Base-by-base conservation (phyloP, 169 alveolate genomes). In the Babesia ovis region DNA sequence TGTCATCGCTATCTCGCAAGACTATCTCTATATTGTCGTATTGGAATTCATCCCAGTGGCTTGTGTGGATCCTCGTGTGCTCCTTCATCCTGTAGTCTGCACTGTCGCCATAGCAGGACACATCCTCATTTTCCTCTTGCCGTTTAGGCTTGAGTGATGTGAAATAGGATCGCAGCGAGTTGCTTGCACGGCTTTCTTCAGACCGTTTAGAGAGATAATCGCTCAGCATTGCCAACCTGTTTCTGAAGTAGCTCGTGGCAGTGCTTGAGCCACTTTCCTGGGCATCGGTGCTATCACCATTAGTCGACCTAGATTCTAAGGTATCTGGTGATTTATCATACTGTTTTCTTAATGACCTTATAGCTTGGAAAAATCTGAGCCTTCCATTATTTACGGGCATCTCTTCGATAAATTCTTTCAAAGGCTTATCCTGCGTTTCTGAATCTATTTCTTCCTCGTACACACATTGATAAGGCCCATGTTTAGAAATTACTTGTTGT, bases 11-110 rank as follows among this genome's bases (percentile, higher is more conserved):
- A 75, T 70, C 85, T 5, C 89, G 37, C 35, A 81, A 32, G 23
- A 70, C 64, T n/a, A 72, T 66, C 58, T 81, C 89, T 4, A 81
- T 58, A 29, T 72, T 59, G 68, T 81, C 89, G 68, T 81, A 81
- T 29, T 70, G 85, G 68, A 62, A 62, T 54, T 81, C 89, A 55
- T 64, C 85, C 89, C 89, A 81, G 67, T 73, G 84, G 3, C 39
- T 41, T 8, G 85, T 81, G 51, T 81, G 89, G 5, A 71, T 22
- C 32, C 32, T 35, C 29, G 75, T 64, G 48, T 81, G 85, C 5
- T 81, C 89, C 68, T 72, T 42, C 37, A 81, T 31, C 12, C 89
- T 69, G 53, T 81, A 55, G n/a, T 45, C 43, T 23, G 84, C 85
- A 39, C 31, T 60, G 12, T 79, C 87, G 48, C 68, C 87, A 31